Conservation (phyloP, 352 stramenopile species). For the Pythium chondricola region DNA sequence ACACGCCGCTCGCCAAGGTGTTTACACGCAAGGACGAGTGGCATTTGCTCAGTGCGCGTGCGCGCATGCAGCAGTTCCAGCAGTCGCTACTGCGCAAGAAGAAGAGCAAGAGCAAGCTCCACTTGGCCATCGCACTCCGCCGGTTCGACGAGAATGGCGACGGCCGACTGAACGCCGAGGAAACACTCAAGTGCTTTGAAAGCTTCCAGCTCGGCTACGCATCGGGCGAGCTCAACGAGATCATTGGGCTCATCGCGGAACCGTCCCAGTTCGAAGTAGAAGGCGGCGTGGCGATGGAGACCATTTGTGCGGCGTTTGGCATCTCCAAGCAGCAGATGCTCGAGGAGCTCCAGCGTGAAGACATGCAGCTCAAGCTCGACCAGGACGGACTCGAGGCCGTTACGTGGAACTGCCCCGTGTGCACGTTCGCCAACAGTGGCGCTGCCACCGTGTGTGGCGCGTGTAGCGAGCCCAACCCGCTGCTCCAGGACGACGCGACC, state of each 20-base stretch:
- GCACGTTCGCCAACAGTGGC: conserved; percentile 73
- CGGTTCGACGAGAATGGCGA: conserved; percentile 75
- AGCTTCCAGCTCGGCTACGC: conserved; percentile 82
- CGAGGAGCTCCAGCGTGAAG: conserved; percentile 42
- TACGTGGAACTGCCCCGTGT: conserved; percentile 66
- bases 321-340: conserved; percentile 50
- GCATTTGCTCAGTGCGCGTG: conserved; percentile 82
- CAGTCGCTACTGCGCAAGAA: conserved; percentile 65
- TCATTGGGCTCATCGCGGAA: conserved; percentile 73
- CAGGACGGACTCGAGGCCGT: conserved; percentile 8
- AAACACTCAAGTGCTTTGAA: conserved; percentile 80
- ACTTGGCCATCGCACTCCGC: conserved; percentile 48
- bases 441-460: conserved; percentile 31
- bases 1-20: conserved; percentile 95
- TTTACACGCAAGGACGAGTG: conserved; percentile 97
- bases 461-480: conserved; percentile 58
- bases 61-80: conserved; percentile 82
- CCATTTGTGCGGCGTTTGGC: conserved; percentile 63
- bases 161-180: conserved; percentile 49
- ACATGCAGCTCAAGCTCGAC: conserved; percentile 20
- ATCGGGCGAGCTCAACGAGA: conserved; percentile 76
- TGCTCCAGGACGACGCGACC: conserved; percentile 22
- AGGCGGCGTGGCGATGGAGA: conserved; percentile 53
- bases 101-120: conserved; percentile 25
- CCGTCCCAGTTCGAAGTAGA: conserved; percentile 31